phyloP scores from a whole-genome alignment of 805 yeast genomes.

The Candida succiphila region DNA sequence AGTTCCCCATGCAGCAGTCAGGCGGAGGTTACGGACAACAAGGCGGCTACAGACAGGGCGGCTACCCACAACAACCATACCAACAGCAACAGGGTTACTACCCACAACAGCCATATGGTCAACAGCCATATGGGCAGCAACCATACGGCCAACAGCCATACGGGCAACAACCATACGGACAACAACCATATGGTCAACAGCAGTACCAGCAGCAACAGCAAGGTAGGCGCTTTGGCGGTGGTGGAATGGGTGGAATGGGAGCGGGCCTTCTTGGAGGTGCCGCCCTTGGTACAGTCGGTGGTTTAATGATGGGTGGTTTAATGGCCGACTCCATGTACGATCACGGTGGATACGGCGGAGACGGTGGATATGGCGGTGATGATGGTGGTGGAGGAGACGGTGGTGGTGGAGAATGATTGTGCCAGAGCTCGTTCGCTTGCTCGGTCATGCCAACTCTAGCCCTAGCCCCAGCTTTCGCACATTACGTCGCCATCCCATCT shows the following conservation, averaged over 20 bases:
- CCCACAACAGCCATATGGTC: conserved; percentile 7
- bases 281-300: conserved; percentile 23
- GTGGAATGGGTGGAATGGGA: conserved; percentile 19
- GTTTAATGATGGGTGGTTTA: conserved; percentile 15
- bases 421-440: too few species aligned
- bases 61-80: conserved; percentile 6
- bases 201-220: conserved; percentile 12
- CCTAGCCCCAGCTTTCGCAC: too few species aligned
- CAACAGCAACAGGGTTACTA: conserved; percentile 3
- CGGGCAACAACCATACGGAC: conserved; percentile 3
- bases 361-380: conserved; percentile 5
- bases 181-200: conserved; percentile 11
- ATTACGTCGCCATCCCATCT: too few species aligned
- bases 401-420: conserved; percentile 1
- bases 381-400: conserved; percentile 6
- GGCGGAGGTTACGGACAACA: conserved; percentile 2
- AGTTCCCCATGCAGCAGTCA: too few species aligned
- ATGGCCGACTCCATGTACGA: conserved; percentile 6
- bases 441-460: too few species aligned
- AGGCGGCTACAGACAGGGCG: conserved; percentile 1
- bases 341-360: conserved; percentile 6
- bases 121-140: conserved; percentile 9
- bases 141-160: conserved; percentile 10
- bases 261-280: conserved; percentile 21
- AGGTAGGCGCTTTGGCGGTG: conserved; percentile 15